Base-by-base conservation (phyloP, 2,329 filamentous ascomycete genomes). In the Pleoardoris graminearum region DNA sequence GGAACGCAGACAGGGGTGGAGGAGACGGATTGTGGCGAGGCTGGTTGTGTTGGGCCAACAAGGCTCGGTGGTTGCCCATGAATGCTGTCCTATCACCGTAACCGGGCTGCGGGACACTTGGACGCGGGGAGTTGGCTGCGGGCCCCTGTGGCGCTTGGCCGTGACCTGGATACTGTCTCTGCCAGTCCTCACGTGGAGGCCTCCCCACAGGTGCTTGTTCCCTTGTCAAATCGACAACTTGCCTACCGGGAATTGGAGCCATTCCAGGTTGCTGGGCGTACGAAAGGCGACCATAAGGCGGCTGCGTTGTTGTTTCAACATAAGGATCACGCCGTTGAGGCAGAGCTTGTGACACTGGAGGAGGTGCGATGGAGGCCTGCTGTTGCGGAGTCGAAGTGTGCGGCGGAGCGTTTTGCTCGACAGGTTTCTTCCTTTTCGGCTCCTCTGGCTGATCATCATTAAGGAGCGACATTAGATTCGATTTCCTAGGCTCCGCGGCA, bases 361-460 rank as follows among this genome's bases (percentile, higher is more conserved):
- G 70, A 12, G 69, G 65, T 4, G 69, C 69, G 39, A 71, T 66
- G 2, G 70, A 59, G 14, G 54, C 55, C 43, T 70, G 66, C 41
- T 72, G 70, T 54, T 65, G 65, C 27, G 70, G 70, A 4, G 70
- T 73, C 27, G 67, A 62, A 33, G 60, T 69, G 33, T 73, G 70
- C 6, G 70, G 72, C 17, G 67, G 55, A 22, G 66, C 54, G n/a
- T 59, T 64, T 51, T 64, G 67, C 16, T 73, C 69, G 37, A 44
- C 57, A n/a, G 63, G 60, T 41, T 70, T 72, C 58, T 70, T 72
- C 3, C 63, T 63, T 47, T 61, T 62, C 14, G 69, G 67, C 54
- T 72, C 69, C 38, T 72, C 70, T 5, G 70, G 67, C 47, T 72
- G 69, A n/a, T 68, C 55, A 23, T 71, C 70, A 50, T 75, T 75